These are phyloP conservation scores for Paracoccidioides brasiliensis DNA, from an alignment of 2,329 filamentous ascomycete species.

Conservation along the genomic window DNA sequence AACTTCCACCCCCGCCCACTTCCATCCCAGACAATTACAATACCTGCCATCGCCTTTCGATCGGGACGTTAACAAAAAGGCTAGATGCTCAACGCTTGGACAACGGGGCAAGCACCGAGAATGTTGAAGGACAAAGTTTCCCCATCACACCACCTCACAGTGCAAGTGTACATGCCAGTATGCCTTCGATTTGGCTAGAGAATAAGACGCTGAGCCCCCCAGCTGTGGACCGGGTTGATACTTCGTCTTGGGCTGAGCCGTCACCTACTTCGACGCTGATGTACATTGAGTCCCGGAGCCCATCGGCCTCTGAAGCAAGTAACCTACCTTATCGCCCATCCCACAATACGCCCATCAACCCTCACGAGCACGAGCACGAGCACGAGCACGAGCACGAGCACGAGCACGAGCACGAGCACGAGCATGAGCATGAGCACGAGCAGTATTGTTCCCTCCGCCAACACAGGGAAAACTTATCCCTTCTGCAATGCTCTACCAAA, in stretches of 20 bases:
- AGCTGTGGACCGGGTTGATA: background rate
- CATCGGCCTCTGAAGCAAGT: background rate
- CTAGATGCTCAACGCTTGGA: constrained; percentile 29
- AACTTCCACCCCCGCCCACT: constrained; percentile 27
- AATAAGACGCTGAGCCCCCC: background rate
- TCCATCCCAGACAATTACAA: constrained; percentile 33
- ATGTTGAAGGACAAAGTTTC: constrained; percentile 11
- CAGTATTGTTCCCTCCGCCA: constrained; percentile 17
- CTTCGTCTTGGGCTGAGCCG: background rate
- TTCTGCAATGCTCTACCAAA: constrained; percentile 26
- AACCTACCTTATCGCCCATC: background rate
- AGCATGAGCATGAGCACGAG: constrained; percentile 9
- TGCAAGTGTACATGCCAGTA: constrained; percentile 10
- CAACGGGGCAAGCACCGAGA: constrained; percentile 13
- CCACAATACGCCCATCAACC: background rate
- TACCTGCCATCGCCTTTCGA: constrained; percentile 25
- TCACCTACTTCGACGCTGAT: constrained; percentile 4
- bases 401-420: constrained; percentile 10
- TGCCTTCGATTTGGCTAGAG: constrained; percentile 9
- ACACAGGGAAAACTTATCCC: constrained; percentile 29
- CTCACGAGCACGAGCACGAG: constrained; percentile 11
- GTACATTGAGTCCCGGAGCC: background rate
- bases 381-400: constrained; percentile 9
- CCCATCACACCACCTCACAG: constrained; percentile 13
- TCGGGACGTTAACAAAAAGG: constrained; percentile 28